Conservation (phyloP, 2,329 filamentous ascomycete species). For the Amauroascus niger region DNA sequence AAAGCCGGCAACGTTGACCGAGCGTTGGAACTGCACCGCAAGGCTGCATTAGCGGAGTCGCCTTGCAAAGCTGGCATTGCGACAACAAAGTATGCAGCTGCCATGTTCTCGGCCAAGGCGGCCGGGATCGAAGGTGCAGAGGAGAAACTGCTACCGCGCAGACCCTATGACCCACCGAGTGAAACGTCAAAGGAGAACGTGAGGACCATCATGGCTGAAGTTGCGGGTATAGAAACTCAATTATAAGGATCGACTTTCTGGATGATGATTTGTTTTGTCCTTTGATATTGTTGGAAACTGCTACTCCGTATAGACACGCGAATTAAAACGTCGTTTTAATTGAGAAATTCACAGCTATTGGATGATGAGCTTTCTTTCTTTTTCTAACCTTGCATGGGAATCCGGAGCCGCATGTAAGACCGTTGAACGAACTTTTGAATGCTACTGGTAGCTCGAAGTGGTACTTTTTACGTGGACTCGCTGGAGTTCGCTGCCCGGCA, state of each 20-base stretch:
- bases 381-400: neutral
- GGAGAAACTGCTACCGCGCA: slow-evolving; percentile 49
- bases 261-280: neutral
- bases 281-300: neutral
- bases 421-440: no score
- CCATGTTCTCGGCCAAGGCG: slow-evolving; percentile 48
- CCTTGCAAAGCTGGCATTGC: slow-evolving; percentile 58
- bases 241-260: neutral
- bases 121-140: slow-evolving; percentile 53
- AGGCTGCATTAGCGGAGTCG: slow-evolving; percentile 56
- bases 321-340: neutral
- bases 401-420: no score
- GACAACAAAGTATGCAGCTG: slow-evolving; percentile 58
- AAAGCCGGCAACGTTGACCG: slow-evolving; percentile 48
- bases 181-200: slow-evolving; percentile 40
- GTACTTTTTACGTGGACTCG: no score
- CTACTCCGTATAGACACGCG: neutral
- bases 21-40: slow-evolving; percentile 51
- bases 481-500: no score
- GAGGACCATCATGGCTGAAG: slow-evolving; percentile 31
- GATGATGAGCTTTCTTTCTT: no score
- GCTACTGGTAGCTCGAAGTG: no score
- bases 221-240: slow-evolving; percentile 34
- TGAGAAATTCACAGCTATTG: no score
- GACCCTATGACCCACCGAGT: slow-evolving; percentile 48